Evolutionary conservation across 768 basidiomycete genomes (phyloP).

Genomic region (Phlegmacium glaucopus): DNA sequence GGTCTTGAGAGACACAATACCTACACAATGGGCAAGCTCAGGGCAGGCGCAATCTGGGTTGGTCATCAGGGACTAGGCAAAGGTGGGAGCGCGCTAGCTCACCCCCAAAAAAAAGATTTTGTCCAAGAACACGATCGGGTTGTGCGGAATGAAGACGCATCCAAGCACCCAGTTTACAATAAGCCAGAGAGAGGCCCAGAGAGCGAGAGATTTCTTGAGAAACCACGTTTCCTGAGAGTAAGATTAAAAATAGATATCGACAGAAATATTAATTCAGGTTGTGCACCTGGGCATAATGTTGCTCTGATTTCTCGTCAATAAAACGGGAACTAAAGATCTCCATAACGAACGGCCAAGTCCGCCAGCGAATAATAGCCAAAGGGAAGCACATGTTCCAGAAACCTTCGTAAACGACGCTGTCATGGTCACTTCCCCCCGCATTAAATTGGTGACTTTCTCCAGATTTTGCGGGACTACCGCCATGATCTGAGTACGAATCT

Average conservation of each 20-base stretch:
- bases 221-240: slow-evolving; percentile 66
- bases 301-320: slow-evolving; percentile 49
- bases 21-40: slow-evolving; percentile 60
- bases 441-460: slow-evolving; percentile 36
- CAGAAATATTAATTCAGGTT: not conserved
- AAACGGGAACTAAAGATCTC: slow-evolving; percentile 63
- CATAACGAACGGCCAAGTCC: slow-evolving; percentile 50
- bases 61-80: not conserved
- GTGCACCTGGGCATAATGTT: slow-evolving; percentile 38
- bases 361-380: slow-evolving; percentile 51
- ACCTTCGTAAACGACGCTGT: slow-evolving; percentile 20
- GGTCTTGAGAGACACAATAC: slow-evolving; percentile 9
- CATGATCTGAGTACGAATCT: slow-evolving; percentile 50
- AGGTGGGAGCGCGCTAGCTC: slow-evolving; percentile 2
- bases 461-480: slow-evolving; percentile 44
- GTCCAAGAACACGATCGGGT: slow-evolving; percentile 44
- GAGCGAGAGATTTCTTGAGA: slow-evolving; percentile 58
- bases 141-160: slow-evolving; percentile 44
- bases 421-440: slow-evolving; percentile 29
- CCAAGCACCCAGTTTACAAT: slow-evolving; percentile 69
- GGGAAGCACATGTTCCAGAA: slow-evolving; percentile 28
- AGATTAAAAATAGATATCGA: slow-evolving; percentile 3
- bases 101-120: slow-evolving; percentile 60
- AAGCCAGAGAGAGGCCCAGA: slow-evolving; percentile 64
- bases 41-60: slow-evolving; percentile 47